Evolutionary conservation across 2,329 filamentous ascomycete genomes (phyloP).

Genomic region (Fusarium sp.): DNA sequence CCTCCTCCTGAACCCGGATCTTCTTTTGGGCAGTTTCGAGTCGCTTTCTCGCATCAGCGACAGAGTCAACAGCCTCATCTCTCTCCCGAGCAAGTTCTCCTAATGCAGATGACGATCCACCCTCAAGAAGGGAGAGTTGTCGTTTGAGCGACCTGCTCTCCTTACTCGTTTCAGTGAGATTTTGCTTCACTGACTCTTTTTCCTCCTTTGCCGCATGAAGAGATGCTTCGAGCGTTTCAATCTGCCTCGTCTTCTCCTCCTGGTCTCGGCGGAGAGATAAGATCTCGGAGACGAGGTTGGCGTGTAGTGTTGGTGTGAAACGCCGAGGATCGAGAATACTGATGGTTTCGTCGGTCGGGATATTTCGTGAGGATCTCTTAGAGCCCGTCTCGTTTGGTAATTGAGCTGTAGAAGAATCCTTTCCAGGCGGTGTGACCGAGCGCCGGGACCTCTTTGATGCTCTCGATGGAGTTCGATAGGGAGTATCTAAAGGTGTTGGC

Average conservation of each 20-base stretch:
- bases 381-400: constrained; percentile 55
- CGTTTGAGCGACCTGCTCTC: constrained; percentile 85
- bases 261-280: constrained; percentile 86
- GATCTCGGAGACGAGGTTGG: constrained; percentile 94
- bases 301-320: constrained; percentile 95
- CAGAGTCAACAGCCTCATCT: constrained; percentile 80
- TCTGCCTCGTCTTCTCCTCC: constrained; percentile 86
- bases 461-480: constrained; percentile 77
- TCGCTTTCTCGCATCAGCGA: constrained; percentile 77
- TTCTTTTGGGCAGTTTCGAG: constrained; percentile 83
- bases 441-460: constrained; percentile 69
- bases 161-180: constrained; percentile 71
- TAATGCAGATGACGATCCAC: constrained; percentile 85
- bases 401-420: constrained; percentile 67
- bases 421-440: constrained; percentile 70
- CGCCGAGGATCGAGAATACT: constrained; percentile 85
- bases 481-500: constrained; percentile 76
- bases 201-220: constrained; percentile 78
- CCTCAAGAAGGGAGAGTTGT: constrained; percentile 87
- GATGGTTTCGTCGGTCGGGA: constrained; percentile 73
- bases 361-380: constrained; percentile 67
- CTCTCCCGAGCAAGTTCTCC: constrained; percentile 86
- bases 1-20: constrained; percentile 81
- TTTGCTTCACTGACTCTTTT: constrained; percentile 74
- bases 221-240: constrained; percentile 82